These are phyloP conservation scores for Gyromitra esculenta DNA, from an alignment of 2,329 filamentous ascomycete species.

Conservation along the genomic window DNA sequence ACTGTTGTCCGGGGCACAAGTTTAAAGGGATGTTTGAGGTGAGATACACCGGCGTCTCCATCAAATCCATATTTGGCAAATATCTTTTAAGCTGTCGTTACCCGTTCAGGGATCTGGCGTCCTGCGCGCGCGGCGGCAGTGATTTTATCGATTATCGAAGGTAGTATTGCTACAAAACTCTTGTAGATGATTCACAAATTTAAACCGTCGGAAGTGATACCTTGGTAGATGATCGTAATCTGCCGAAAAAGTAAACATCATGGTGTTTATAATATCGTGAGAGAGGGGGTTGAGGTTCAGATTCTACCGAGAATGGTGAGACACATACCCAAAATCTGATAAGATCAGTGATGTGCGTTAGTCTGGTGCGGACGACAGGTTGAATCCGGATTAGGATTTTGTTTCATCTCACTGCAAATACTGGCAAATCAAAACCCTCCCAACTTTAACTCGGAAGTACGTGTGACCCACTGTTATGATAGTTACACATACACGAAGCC, in stretches of 20 bases:
- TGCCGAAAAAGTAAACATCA: not conserved
- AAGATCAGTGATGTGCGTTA: too few relatives aligned
- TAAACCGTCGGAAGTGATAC: not conserved
- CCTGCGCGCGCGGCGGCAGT: constrained; percentile 60
- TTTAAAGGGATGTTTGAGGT: not conserved
- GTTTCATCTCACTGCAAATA: not conserved
- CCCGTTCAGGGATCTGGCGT: constrained; percentile 62
- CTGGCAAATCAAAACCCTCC: too few relatives aligned
- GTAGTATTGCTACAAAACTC: constrained; percentile 12
- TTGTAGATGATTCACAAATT: not conserved
- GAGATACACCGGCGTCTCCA: constrained; percentile 67
- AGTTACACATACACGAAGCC: not conserved
- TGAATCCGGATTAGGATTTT: not conserved
- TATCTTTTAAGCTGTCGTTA: constrained; percentile 68
- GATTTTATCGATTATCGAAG: not conserved
- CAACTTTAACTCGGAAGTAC: too few relatives aligned
- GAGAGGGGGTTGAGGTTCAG: not conserved
- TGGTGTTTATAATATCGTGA: not conserved
- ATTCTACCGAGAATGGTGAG: not conserved
- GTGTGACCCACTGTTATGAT: not conserved
- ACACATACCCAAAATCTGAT: not conserved
- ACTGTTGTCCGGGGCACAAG: not conserved
- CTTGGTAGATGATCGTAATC: not conserved
- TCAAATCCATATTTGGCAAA: constrained; percentile 69
- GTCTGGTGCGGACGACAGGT: too few relatives aligned